Evolutionary conservation across 2,329 filamentous ascomycete species (phyloP).

Genomic region (Huntiella abstrusa): DNA sequence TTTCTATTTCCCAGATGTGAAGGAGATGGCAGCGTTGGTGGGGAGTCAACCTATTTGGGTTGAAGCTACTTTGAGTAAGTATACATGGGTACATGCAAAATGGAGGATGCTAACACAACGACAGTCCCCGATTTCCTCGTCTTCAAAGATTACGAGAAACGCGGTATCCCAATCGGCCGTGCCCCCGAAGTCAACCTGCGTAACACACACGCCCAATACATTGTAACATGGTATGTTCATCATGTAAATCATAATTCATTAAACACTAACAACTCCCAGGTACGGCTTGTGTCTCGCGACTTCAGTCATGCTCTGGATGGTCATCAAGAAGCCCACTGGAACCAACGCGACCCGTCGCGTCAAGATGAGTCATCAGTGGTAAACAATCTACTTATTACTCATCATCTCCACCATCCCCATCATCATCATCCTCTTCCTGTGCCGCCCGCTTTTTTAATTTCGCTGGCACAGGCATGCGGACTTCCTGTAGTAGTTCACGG

Average conservation of each 20-base stretch:
- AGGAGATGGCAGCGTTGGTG: slow-evolving; percentile 69
- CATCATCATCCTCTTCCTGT: slow-evolving; percentile 25
- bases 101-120: slow-evolving; percentile 19
- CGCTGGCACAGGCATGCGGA: slow-evolving; percentile 48
- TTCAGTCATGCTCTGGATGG: slow-evolving; percentile 90
- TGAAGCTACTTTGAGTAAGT: slow-evolving; percentile 78
- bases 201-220: slow-evolving; percentile 97
- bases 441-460: slow-evolving; percentile 26
- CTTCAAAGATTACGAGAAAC: slow-evolving; percentile 54
- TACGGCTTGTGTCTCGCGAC: slow-evolving; percentile 73
- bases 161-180: slow-evolving; percentile 77
- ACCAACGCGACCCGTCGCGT: slow-evolving; percentile 55
- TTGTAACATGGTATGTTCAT: slow-evolving; percentile 76
- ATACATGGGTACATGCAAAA: not conserved
- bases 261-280: slow-evolving; percentile 29
- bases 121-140: slow-evolving; percentile 56
- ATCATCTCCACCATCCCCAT: slow-evolving; percentile 15
- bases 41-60: slow-evolving; percentile 85
- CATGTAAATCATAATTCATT: slow-evolving; percentile 1
- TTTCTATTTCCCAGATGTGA: slow-evolving; percentile 90
- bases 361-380: slow-evolving; percentile 60
- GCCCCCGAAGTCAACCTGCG: slow-evolving; percentile 77
- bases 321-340: slow-evolving; percentile 62
- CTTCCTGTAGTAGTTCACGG: slow-evolving; percentile 62
- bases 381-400: slow-evolving; percentile 15